Evolutionary conservation across 306 rosid genomes (phyloP), one percentile per base, ranked within the genome.

Genomic region (Potentilla sterilis): DNA sequence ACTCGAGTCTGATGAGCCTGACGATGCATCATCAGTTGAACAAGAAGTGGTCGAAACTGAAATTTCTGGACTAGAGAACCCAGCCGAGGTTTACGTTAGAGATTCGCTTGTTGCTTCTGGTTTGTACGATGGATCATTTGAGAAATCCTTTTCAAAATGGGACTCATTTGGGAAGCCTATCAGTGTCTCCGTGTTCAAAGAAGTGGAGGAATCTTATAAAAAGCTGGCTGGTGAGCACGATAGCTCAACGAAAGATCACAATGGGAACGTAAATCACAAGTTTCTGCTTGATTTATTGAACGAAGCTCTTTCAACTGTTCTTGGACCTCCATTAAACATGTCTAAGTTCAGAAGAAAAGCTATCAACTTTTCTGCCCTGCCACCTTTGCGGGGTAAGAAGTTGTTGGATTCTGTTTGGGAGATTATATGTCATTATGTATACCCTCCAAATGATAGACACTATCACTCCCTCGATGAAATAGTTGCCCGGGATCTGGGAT

Each of bases 91-190:
- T 70, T 92, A 87, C 89, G 78, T 92, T 78, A 87, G 91, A 88
- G 92, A 90, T 79, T 86, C 92, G 59, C 94, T 96, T 49, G 84
- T 92, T 77, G 93, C 87, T 77, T 92, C 98, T 78, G 99, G 99
- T 67, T 76, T 96, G 70, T 96, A 92, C 78, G 88, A 83, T 72
- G 98, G 93, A 75, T 96, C 96, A 63, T 82, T 92, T 69, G 90
- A 89, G 24, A 86, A 81, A 76, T 85, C 82, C 70, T 80, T 90
- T 44, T 74, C 81, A 28, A 86, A 87, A 88, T 88, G 91, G 81
- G 91, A 86, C 75, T 78, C 91, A 41, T 75, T 75, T 38, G 81
- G 86, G 9, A 90, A 88, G 83, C 96, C 92, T 59, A 82, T 96
- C 70, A 88, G 99, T 80, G 81, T 74, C 51, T 83, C 87, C 0